Conservation (phyloP, 2,329 filamentous ascomycete species). For the Penicillium sp. region DNA sequence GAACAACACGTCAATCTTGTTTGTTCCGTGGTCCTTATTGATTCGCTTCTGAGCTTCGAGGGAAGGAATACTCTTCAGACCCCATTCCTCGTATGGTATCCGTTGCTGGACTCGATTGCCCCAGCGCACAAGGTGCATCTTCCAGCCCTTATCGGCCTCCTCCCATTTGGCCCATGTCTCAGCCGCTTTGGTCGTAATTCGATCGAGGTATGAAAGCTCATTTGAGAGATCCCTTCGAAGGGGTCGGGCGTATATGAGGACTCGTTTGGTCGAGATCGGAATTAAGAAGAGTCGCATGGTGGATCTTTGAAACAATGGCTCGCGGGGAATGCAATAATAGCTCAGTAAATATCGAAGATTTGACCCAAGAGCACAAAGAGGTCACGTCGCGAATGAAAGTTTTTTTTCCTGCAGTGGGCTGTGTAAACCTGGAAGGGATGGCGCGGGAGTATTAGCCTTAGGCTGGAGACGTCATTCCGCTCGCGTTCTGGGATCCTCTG, state of each 20-base stretch:
- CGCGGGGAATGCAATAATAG: background rate
- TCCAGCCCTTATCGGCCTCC: constrained; percentile 80
- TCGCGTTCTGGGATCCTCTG: background rate
- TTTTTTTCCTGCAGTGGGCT: constrained; percentile 6
- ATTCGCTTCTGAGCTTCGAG: constrained; percentile 67
- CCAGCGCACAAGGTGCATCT: constrained; percentile 80
- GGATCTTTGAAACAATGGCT: background rate
- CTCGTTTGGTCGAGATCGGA: constrained; percentile 86
- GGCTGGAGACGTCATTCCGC: constrained; percentile 10
- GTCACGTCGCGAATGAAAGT: background rate
- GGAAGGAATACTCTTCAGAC: constrained; percentile 88
- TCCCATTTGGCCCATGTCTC: constrained; percentile 87
- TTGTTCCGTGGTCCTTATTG: constrained; percentile 65
- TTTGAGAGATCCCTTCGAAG: constrained; percentile 59
- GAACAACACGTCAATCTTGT: constrained; percentile 69
- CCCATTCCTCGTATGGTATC: constrained; percentile 98
- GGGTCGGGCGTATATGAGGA: constrained; percentile 88
- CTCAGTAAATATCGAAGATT: background rate
- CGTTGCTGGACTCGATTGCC: constrained; percentile 83
- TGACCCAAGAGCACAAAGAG: background rate
- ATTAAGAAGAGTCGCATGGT: constrained; percentile 90
- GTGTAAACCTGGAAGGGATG: constrained; percentile 1
- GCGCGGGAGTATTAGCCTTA: constrained; percentile 6
- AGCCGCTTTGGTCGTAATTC: constrained; percentile 69
- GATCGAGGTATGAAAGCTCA: constrained; percentile 66